A percentile compares a stretch with the other conserved stretches of the same genome.
Evolutionary conservation across 2,329 filamentous ascomycete genomes (phyloP).

Genomic region (Hymenotorrendiella dingleyae): DNA sequence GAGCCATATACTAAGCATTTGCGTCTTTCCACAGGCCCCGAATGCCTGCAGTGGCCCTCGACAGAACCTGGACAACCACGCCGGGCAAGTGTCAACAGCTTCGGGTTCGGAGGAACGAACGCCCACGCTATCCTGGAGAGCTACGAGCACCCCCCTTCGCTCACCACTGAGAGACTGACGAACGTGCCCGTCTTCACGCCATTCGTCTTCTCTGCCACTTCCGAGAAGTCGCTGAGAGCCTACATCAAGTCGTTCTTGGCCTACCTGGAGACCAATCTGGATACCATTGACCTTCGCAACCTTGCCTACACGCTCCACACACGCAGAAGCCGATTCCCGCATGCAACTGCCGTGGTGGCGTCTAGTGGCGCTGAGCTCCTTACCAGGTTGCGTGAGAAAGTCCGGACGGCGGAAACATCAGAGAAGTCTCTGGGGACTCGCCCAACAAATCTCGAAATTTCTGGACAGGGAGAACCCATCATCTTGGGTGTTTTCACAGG

Average conservation of each 20-base stretch:
- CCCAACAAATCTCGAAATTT: neutral
- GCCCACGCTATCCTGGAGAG: slow-evolving; percentile 32
- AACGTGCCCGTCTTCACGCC: neutral
- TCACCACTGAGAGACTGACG: neutral
- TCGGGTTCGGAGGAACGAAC: slow-evolving; percentile 27
- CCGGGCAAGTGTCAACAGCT: slow-evolving; percentile 13
- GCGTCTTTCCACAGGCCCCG: neutral
- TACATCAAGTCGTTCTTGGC: neutral
- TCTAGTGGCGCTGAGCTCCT: neutral
- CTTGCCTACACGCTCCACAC: slow-evolving; percentile 2
- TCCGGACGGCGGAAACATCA: neutral
- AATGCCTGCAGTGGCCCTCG: slow-evolving; percentile 4
- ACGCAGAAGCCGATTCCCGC: neutral
- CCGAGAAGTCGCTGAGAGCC: slow-evolving; percentile 1
- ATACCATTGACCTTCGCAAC: neutral
- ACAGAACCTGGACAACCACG: neutral
- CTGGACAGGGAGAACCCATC: neutral
- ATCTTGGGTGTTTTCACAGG: slow-evolving; percentile 23
- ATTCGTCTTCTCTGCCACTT: slow-evolving; percentile 11
- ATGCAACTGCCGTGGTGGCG: slow-evolving; percentile 1
- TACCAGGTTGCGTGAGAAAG: no score
- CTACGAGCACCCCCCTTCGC: neutral
- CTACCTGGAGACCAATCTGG: neutral
- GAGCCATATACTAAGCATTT: slow-evolving; percentile 4
- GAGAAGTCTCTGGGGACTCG: neutral